A percentile compares a stretch with the other conserved stretches of the same genome.
phyloP scores from a whole-genome alignment of 2,329 filamentous ascomycete genomes.

The Pseudogymnoascus sp. region DNA sequence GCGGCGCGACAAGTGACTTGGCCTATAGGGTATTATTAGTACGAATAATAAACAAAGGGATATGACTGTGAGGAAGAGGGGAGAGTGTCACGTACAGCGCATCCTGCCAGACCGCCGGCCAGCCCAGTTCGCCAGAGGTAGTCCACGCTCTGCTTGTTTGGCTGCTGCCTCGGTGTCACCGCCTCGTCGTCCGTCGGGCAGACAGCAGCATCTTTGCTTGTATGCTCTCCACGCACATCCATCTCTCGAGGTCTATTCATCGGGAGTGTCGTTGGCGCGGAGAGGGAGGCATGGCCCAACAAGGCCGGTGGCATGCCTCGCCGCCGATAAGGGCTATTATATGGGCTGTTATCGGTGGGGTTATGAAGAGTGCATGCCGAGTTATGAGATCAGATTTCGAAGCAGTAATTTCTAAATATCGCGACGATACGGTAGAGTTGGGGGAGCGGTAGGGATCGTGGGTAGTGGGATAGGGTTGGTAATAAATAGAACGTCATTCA shows the following conservation, averaged over 20 bases:
- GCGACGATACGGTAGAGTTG: no score
- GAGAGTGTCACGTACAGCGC: constrained; percentile 55
- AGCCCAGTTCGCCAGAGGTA: constrained; percentile 78
- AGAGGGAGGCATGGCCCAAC: constrained; percentile 50
- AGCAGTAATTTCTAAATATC: no score
- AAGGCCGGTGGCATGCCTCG: constrained; percentile 47
- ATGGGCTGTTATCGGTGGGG: background rate
- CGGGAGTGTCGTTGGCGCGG: constrained; percentile 41
- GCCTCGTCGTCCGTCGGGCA: constrained; percentile 46
- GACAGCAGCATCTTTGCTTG: constrained; percentile 31
- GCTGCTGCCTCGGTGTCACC: constrained; percentile 36
- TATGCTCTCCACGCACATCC: constrained; percentile 21
- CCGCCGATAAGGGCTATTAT: constrained; percentile 17
- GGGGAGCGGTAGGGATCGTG: no score
- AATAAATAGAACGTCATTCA: background rate
- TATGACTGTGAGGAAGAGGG: background rate
- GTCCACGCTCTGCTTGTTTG: constrained; percentile 67
- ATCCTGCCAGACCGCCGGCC: constrained; percentile 84
- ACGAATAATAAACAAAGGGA: background rate
- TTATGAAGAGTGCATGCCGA: constrained; percentile 14
- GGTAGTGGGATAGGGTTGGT: background rate
- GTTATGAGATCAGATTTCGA: background rate
- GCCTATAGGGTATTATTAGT: constrained; percentile 46
- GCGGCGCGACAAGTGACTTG: constrained; percentile 89
- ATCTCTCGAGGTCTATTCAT: constrained; percentile 33